A percentile compares a stretch with the other conserved stretches of the same genome.
These are phyloP conservation scores for Fusarium sp. DNA, from an alignment of 2,329 filamentous ascomycete species.

Conservation along the genomic window DNA sequence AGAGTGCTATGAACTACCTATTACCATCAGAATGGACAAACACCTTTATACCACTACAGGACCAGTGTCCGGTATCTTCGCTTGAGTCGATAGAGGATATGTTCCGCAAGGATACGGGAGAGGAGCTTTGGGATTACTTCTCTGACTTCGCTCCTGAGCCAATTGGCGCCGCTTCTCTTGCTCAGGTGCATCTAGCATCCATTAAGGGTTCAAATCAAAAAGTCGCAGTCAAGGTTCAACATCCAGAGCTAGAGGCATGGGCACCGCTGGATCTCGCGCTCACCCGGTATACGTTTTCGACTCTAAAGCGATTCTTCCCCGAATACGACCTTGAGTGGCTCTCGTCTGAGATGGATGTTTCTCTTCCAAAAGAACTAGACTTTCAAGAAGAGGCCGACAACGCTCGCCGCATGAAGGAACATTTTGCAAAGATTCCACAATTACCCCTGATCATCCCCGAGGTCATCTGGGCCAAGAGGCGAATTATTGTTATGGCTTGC, in stretches of 20 bases:
- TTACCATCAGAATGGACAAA: slow-evolving; percentile 92
- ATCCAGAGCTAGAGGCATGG: slow-evolving; percentile 90
- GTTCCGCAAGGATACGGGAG: slow-evolving; percentile 86
- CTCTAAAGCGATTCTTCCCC: slow-evolving; percentile 91
- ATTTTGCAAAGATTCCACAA: slow-evolving; percentile 80
- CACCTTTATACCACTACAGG: slow-evolving; percentile 95
- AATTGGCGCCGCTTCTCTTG: slow-evolving; percentile 92
- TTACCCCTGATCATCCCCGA: slow-evolving; percentile 89
- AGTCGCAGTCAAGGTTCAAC: slow-evolving; percentile 97
- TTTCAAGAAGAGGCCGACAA: slow-evolving; percentile 89
- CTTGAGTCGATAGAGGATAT: slow-evolving; percentile 87
- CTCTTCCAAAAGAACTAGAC: slow-evolving; percentile 90
- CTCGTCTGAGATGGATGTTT: slow-evolving; percentile 90
- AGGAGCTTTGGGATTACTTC: slow-evolving; percentile 83
- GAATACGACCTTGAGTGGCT: slow-evolving; percentile 98
- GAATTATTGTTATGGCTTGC: slow-evolving; percentile 96
- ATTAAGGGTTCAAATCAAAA: slow-evolving; percentile 83
- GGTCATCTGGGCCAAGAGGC: slow-evolving; percentile 87
- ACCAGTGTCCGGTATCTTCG: slow-evolving; percentile 93
- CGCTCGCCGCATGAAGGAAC: slow-evolving; percentile 79
- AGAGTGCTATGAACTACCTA: slow-evolving; percentile 95
- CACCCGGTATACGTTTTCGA: slow-evolving; percentile 89
- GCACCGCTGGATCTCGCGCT: slow-evolving; percentile 86
- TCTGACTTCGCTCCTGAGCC: slow-evolving; percentile 83
- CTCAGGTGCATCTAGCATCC: slow-evolving; percentile 91